These are phyloP conservation scores for Zygotorulaspora danielsina DNA, from an alignment of 805 yeast species.

Conservation along the genomic window DNA sequence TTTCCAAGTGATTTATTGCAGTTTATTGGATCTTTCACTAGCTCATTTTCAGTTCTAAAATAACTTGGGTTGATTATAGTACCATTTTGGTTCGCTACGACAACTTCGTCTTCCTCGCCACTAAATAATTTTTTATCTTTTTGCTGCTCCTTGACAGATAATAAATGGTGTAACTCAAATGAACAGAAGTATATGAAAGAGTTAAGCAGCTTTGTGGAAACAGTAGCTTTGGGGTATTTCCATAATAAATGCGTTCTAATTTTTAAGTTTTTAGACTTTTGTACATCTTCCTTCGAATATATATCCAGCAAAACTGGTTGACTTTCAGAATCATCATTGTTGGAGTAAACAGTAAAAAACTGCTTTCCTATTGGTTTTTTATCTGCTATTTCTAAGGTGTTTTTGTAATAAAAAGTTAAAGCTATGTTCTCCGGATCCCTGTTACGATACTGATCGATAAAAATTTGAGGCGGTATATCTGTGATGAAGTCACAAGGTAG, in stretches of 20 bases:
- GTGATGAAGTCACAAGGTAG: conserved; percentile 94
- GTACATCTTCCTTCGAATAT: conserved; percentile 64
- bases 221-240: conserved; percentile 75
- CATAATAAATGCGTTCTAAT: conserved; percentile 85
- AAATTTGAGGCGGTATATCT: conserved; percentile 82
- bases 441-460: conserved; percentile 78
- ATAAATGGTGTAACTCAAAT: conserved; percentile 47
- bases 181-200: conserved; percentile 68
- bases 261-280: conserved; percentile 64
- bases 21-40: conserved; percentile 28
- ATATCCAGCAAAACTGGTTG: conserved; percentile 56
- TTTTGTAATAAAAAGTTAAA: conserved; percentile 70
- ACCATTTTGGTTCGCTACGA: conserved; percentile 6
- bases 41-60: conserved; percentile 30
- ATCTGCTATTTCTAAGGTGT: conserved; percentile 71
- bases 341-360: conserved; percentile 63
- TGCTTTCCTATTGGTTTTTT: conserved; percentile 58
- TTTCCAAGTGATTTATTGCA: conserved; percentile 53
- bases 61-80: conserved; percentile 29
- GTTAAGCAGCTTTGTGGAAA: conserved; percentile 71
- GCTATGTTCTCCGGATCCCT: conserved; percentile 66
- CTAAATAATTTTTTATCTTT: conserved; percentile 8
- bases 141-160: conserved; percentile 36
- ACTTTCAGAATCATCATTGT: conserved; percentile 39
- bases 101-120: conserved; percentile 11